Base-by-base conservation (phyloP, 441 rosid genomes). In the Jatropha multifida region DNA sequence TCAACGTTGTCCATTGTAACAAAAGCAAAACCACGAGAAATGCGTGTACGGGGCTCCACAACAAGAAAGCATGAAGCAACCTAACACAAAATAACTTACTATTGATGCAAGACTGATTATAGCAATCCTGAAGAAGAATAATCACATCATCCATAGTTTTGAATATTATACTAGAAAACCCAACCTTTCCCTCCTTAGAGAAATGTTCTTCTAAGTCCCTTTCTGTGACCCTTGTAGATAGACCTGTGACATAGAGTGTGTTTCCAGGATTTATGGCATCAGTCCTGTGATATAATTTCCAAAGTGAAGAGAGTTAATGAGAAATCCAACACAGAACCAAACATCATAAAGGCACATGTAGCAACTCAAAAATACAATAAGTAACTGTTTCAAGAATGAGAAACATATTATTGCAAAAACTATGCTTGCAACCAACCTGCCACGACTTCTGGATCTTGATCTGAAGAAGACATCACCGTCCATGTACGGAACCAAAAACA, bases 11-110 rank as follows among this genome's bases (percentile, higher is more conserved):
- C 95, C 99, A 95, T 95, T 2, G 96, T 90, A 73, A 95, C 87
- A 83, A 95, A 95, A 68, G 95, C 99, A 85, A 95, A 95, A 68
- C 98, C 99, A 42, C 97, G 98, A 79, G 99, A 95, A 67, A 90
- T 89, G 40, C 92, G 90, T 4, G 96, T 92, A 7, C 97, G 97
- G 40, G 99, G 99, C 83, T 95, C 99, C 83, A 90, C 85, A 2
- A 95, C 99, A 70, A 95, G 98, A 81, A 92, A 92, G 80, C 98
- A 92, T 0, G 97, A 92, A 17, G 89, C 86, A 72, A 95, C 99
- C 99, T 93, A 62, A 49, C 76, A 69, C 13, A 81, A 72, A 80
- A 72, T 7, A 37, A 62, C 27, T 32, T 32, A 13, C 56, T 46
- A 62, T 27, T 17, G 2, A 52, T 17, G 48, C 5, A 20, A 59